Evolutionary conservation across 495 filamentous ascomycete genomes (phyloP), one percentile per base, ranked within the genome.

Genomic region (Neurospora pannonica): DNA sequence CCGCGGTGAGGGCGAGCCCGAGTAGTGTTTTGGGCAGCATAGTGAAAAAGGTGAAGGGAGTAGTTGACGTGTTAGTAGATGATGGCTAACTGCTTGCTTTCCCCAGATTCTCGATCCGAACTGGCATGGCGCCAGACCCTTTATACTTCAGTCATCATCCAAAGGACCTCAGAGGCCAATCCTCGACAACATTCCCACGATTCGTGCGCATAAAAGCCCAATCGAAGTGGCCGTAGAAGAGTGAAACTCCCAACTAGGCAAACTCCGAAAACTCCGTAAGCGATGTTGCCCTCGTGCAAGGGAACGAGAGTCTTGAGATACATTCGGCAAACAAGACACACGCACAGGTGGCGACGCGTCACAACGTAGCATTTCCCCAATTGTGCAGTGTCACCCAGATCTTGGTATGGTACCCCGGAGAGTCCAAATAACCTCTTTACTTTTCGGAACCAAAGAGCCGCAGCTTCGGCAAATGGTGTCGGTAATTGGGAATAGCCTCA

Each of bases 1-100:
- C 40, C 34, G 77, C 79, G 62, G 74, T 67, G 60, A 78, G 75
- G 70, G 74, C 73, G 72, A 79, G 74, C 24, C 73, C 75, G 39
- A 79, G 19, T 7, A 80, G 11, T 19, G 73, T 71, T 11, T n/a
- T 34, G 72, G 73, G 3, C 17, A 76, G 37, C 78, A 80, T 80
- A 70, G 28, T 75, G 76, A 42, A 48, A 19, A 71, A 5, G 28
- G 1, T 17, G 15, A 36, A 67, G 28, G 28, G 19, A 67, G 24
- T 34, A 19, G 13, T 19, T 15, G 15, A 62, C 15, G 28, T 67
- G 28, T 31, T 4, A 4, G 28, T 5, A 67, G 54, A 67, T 36
- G 3, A 36, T 67, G 24, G 54, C 54, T 34, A 34, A 67, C 54
- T 67, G 28, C 28, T 19, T 67, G 54, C 54, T 67, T 67, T 67